Conservation (phyloP, 108 stramenopile species). For the Discostella stelligeroides region DNA sequence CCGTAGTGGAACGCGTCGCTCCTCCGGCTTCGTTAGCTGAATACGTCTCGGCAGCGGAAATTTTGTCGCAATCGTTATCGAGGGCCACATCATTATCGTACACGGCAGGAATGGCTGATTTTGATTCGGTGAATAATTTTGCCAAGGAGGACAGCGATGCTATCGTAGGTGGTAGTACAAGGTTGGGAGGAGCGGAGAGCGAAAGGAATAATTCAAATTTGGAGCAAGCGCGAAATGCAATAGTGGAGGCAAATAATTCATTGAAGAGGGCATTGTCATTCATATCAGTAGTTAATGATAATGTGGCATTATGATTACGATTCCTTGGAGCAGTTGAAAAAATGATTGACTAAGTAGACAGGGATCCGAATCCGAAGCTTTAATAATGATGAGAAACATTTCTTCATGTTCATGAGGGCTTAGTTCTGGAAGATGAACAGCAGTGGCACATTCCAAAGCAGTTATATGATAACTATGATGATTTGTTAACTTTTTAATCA, state of each 20-base stretch:
- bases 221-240: slow-evolving; percentile 60
- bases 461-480: no score
- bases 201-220: slow-evolving; percentile 36
- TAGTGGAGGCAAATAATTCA: slow-evolving; percentile 56
- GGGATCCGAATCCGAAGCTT: no score
- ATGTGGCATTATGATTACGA: no score
- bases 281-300: slow-evolving; percentile 10
- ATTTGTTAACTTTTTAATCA: no score
- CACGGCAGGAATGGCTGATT: slow-evolving; percentile 70
- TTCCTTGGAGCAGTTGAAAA: no score
- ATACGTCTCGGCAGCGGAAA: slow-evolving; percentile 61
- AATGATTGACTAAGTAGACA: no score
- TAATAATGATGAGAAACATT: no score
- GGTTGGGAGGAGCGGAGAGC: no score
- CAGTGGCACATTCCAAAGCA: no score
- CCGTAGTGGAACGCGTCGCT: slow-evolving; percentile 59
- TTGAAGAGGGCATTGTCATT: slow-evolving; percentile 53
- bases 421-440: no score
- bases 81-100: slow-evolving; percentile 66
- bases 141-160: slow-evolving; percentile 51
- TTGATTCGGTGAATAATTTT: slow-evolving; percentile 80
- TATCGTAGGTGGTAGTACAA: slow-evolving; percentile 33
- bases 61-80: slow-evolving; percentile 58
- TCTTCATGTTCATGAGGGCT: no score
- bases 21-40: slow-evolving; percentile 62